phyloP scores from a whole-genome alignment of 345 rosid genomes.

The Odontarrhena argentea region DNA sequence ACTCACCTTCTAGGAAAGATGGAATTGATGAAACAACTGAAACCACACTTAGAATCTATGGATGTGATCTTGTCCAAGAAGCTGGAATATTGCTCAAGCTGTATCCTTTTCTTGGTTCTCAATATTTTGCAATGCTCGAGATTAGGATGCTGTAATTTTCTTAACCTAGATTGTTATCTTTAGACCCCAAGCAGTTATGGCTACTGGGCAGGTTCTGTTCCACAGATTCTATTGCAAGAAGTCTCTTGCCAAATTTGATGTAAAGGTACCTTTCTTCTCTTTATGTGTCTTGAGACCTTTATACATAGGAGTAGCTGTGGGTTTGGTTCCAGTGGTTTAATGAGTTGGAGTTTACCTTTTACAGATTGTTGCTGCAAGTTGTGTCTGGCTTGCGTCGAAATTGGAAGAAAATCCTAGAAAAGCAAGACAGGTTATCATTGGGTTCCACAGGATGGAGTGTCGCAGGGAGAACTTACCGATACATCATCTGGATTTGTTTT shows the following conservation, averaged over 20 bases:
- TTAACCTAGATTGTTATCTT: constrained; percentile 25
- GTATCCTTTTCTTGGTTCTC: constrained; percentile 53
- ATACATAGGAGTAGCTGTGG: too few species aligned
- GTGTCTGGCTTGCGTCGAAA: constrained; percentile 85
- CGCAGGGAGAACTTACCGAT: constrained; percentile 80
- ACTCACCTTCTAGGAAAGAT: constrained; percentile 85
- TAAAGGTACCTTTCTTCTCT: constrained; percentile 69
- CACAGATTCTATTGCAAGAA: constrained; percentile 96
- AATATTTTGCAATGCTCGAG: not conserved
- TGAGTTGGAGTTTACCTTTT: too few species aligned
- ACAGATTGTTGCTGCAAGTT: constrained; percentile 93
- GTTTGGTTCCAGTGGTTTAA: too few species aligned
- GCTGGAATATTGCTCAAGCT: constrained; percentile 80
- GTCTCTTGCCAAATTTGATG: constrained; percentile 87
- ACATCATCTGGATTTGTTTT: constrained; percentile 72
- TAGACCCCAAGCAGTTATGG: constrained; percentile 98
- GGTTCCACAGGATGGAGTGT: constrained; percentile 94
- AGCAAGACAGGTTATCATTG: constrained; percentile 92
- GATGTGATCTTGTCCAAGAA: constrained; percentile 95
- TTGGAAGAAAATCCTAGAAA: constrained; percentile 85
- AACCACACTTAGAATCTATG: constrained; percentile 74
- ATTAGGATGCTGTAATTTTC: constrained; percentile 1
- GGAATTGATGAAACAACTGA: constrained; percentile 84
- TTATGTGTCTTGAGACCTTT: too few species aligned
- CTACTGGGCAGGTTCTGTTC: constrained; percentile 94